A percentile compares a stretch with the other conserved stretches of the same genome.
Evolutionary conservation across 345 rosid genomes (phyloP).

Genomic region (Murraya koenigii): DNA sequence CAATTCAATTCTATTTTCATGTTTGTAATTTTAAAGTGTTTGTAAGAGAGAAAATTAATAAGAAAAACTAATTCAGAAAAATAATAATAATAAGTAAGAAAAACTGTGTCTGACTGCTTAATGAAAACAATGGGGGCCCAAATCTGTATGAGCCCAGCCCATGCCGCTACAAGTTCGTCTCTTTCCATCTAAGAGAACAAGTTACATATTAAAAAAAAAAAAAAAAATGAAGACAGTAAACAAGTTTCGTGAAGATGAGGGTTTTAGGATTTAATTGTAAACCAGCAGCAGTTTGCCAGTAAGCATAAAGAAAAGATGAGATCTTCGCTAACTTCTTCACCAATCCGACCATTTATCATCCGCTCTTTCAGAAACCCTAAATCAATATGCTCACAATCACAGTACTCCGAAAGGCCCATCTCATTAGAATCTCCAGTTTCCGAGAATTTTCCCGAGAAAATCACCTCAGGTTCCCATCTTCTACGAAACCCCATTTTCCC

Average conservation of each 20-base stretch:
- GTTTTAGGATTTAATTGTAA: background rate
- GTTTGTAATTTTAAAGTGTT: no score
- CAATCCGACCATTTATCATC: conserved; percentile 13
- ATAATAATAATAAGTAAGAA: no score
- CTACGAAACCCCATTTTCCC: conserved; percentile 6
- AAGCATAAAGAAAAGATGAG: conserved; percentile 17
- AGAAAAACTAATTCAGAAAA: no score
- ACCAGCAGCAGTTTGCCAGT: no score
- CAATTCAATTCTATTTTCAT: no score
- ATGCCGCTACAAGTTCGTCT: background rate
- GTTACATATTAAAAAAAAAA: no score
- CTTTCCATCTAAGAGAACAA: background rate
- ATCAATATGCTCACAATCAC: conserved; percentile 42
- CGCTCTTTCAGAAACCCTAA: conserved; percentile 26
- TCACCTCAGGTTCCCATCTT: conserved; percentile 2
- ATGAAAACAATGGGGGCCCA: background rate
- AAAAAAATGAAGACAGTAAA: no score
- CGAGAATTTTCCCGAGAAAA: conserved; percentile 18
- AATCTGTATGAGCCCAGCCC: background rate
- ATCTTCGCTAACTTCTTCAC: conserved; percentile 26
- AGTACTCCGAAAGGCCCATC: conserved; percentile 10
- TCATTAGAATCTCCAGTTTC: conserved; percentile 11
- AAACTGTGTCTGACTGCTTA: background rate
- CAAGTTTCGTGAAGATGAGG: background rate
- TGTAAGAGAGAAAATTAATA: no score